Evolutionary conservation across 2,329 filamentous ascomycete genomes (phyloP), one percentile per base, ranked within the genome.

Genomic region (Apiospora koreana): DNA sequence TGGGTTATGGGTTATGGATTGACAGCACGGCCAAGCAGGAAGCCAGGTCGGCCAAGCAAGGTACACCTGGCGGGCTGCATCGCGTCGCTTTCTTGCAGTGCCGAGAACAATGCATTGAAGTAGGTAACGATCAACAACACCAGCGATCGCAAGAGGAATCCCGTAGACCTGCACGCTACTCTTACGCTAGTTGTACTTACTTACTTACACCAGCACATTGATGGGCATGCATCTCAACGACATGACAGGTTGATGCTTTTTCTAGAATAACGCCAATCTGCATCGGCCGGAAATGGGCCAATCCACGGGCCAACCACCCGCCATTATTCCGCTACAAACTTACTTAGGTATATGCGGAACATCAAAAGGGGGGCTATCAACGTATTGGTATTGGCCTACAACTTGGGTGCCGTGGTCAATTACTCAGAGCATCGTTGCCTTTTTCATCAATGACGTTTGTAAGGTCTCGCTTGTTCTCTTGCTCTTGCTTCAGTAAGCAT

Each of bases 261-360:
- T 58, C 50, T 31, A 58, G 28, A 58, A n/a, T n/a, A 58, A 58
- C 50, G 50, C 50, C 50, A 58, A 58, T 58, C 50, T 35, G 16
- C 50, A 58, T 5, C 50, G 28, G 50, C 50, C 50, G 50, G 50
- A 58, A 58, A 35, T 28, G 50, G 50, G 54, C 54, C 54, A 62
- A 62, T 62, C 54, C 38, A 21, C 31, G 54, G 54, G 54, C 54
- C 54, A 62, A 12, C 54, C 21, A 62, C 54, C 31, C 54, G 54
- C 7, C 54, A 38, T 38, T 21, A 21, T 62, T 38, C 50, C 28
- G 54, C 54, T 9, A n/a, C 54, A 31, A 31, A n/a, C n/a, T n/a
- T n/a, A n/a, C n/a, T n/a, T n/a, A n/a, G n/a, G n/a, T n/a, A n/a
- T n/a, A n/a, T n/a, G n/a, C n/a, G n/a, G n/a, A n/a, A n/a, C n/a